A percentile compares a stretch with the other conserved stretches of the same genome.
Conservation (phyloP, 164 flowering plant species). For the Nelumbo lutea region DNA sequence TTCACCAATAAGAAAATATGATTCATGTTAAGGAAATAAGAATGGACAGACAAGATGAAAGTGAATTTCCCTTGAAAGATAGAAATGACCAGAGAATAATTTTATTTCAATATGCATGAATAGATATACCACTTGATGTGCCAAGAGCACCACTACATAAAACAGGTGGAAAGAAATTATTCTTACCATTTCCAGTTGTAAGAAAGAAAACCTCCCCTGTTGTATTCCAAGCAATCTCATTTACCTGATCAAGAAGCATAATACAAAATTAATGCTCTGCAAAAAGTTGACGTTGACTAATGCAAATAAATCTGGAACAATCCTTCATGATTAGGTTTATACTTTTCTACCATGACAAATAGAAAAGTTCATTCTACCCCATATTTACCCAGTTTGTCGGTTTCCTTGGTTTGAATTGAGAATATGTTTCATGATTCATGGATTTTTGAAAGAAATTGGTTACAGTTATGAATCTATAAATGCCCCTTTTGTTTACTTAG, state of each 20-base stretch:
- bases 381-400: too few species aligned
- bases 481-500: too few species aligned
- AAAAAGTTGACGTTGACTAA: too few species aligned
- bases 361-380: too few species aligned
- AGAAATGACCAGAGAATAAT: neutral
- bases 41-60: neutral
- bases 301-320: too few species aligned
- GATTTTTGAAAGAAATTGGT: too few species aligned
- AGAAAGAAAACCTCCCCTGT: slow-evolving; percentile 88
- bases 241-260: slow-evolving; percentile 50
- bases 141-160: neutral
- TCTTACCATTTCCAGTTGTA: slow-evolving; percentile 90
- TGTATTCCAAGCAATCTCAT: slow-evolving; percentile 96
- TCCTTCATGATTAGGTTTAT: too few species aligned
- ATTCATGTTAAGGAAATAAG: neutral
- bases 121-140: neutral
- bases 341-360: too few species aligned
- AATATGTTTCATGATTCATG: too few species aligned
- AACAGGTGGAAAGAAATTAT: neutral
- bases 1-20: neutral
- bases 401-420: too few species aligned
- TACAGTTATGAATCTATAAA: too few species aligned
- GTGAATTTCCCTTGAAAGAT: neutral
- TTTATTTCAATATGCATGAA: neutral
- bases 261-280: neutral